A percentile compares a stretch with the other conserved stretches of the same genome.
phyloP scores from a whole-genome alignment of 192 early-diverging fungal genomes.

The Podila epicladia region DNA sequence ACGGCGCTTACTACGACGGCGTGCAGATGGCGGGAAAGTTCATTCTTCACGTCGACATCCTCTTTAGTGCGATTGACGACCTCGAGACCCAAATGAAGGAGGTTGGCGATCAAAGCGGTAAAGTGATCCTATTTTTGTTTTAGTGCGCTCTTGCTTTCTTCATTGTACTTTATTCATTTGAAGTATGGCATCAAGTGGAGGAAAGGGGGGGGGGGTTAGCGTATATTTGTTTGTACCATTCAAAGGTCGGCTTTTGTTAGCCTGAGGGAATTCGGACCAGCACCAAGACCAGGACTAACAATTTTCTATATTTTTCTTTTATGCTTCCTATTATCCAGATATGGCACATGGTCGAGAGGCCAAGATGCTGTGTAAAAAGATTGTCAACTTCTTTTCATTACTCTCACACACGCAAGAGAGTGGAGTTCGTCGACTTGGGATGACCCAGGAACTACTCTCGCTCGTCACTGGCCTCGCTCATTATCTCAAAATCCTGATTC shows the following conservation, averaged over 20 bases:
- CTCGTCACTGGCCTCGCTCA: constrained; percentile 93
- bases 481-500: constrained; percentile 90
- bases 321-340: constrained; percentile 43
- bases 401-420: constrained; percentile 79
- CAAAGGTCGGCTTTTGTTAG: neutral
- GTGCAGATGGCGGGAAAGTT: constrained; percentile 86
- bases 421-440: constrained; percentile 62
- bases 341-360: constrained; percentile 88
- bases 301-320: neutral
- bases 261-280: too few species aligned
- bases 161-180: neutral
- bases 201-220: too few species aligned
- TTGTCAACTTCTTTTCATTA: constrained; percentile 94
- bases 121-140: constrained; percentile 1
- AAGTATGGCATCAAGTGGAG: too few species aligned
- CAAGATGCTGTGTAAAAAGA: constrained; percentile 94
- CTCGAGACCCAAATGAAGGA: constrained; percentile 79
- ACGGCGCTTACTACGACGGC: constrained; percentile 83
- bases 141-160: neutral
- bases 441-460: constrained; percentile 89
- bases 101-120: constrained; percentile 68
- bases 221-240: neutral
- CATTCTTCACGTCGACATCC: constrained; percentile 90
- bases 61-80: constrained; percentile 90
- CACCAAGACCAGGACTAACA: neutral